A percentile compares a stretch with the other conserved stretches of the same genome.
These are phyloP conservation scores for Acanthamoeba lenticulata DNA, from an alignment of 208 protist genomes.

Conservation along the genomic window DNA sequence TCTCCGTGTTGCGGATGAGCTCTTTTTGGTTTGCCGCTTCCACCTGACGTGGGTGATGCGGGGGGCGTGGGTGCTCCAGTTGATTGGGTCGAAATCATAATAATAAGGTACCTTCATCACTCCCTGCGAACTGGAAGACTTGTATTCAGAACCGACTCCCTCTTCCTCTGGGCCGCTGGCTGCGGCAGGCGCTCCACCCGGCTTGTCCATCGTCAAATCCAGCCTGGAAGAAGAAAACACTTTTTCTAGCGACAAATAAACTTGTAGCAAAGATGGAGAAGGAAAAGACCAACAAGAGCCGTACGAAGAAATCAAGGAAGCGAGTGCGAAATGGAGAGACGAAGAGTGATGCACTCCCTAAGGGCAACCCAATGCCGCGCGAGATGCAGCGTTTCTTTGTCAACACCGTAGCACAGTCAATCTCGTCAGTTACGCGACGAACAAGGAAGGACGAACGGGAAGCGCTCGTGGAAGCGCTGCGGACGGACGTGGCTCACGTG, in stretches of 20 bases:
- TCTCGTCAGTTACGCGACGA: background rate
- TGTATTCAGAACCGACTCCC: background rate
- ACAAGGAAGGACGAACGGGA: background rate
- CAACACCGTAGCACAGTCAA: background rate
- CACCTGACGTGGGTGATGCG: too few species aligned
- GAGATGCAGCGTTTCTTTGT: background rate
- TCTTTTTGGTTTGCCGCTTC: slow-evolving; percentile 36
- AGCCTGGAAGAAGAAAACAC: background rate
- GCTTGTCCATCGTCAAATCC: background rate
- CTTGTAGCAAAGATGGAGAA: background rate
- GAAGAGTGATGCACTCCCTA: background rate
- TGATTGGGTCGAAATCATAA: too few species aligned
- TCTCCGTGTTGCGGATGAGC: background rate
- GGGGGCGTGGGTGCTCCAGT: too few species aligned
- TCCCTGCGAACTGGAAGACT: background rate
- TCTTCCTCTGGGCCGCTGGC: too few species aligned
- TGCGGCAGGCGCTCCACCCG: background rate
- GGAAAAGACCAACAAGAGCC: background rate
- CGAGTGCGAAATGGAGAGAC: background rate
- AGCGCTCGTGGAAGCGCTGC: background rate
- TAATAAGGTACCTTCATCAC: background rate
- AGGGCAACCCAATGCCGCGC: background rate
- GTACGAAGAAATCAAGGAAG: too few species aligned
- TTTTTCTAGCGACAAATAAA: too few species aligned
- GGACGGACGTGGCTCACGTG: background rate